Base-by-base conservation (phyloP, 1,284 basidiomycete genomes). In the Malassezia slooffiae region DNA sequence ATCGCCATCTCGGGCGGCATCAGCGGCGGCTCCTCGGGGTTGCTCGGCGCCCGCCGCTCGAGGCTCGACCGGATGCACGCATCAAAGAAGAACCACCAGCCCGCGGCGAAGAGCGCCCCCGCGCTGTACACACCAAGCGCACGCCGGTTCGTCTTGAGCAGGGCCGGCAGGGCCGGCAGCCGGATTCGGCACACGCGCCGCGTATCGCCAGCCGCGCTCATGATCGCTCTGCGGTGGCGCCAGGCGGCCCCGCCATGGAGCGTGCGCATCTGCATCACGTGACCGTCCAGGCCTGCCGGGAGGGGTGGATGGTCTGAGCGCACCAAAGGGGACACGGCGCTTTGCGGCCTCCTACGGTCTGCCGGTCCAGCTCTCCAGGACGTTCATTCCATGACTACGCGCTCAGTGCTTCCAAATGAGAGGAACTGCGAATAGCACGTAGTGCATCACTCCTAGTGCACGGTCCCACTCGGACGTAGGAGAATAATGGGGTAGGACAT, bases 11-110 rank as follows among this genome's bases (percentile, higher is more conserved):
- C n/a, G 3, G 86, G 80, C 5, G 80, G 80, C 0, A 80, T 77
- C 54, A 80, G 74, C 46, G 82, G 76, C 4, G 80, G 79, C 26
- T 80, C 77, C 38, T 79, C 79, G 54, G 78, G 77, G 19, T 57
- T 55, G n/a, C 27, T 24, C 50, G 80, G 80, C 1, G 82, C 81
- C 60, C 86, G 84, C 21, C 81, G 79, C 20, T 24, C 64, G 32
- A 53, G 62, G 34, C 57, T 52, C 2, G 88, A 93, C 41, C 90
- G 76, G 47, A 93, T 82, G 30, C 82, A 81, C 15, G 91, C 91
- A 62, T 96, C 91, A 49, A 96, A 76, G 71, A 96, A 88, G n/a
- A 85, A 78, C 85, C 89, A 96, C 73, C 84, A 88, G 19, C 86
- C 87, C 23, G 91, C 73, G 2, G 88, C 84, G 70, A 96, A 95